phyloP scores from a whole-genome alignment of 805 yeast species.

The Candida rishiriensis region DNA sequence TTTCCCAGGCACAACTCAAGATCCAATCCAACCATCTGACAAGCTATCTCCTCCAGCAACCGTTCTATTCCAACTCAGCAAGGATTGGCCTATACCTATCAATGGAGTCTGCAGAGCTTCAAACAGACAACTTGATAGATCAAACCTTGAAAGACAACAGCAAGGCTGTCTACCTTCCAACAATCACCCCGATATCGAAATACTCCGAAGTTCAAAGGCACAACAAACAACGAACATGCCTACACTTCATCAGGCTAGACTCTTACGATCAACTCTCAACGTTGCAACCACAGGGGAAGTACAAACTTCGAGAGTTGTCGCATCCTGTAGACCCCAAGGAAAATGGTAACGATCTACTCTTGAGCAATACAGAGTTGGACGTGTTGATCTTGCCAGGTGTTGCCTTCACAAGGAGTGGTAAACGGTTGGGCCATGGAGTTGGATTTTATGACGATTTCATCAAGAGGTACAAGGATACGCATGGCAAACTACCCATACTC shows the following conservation, averaged over 20 bases:
- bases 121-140: slow-evolving; percentile 51
- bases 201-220: slow-evolving; percentile 24
- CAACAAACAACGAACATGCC: slow-evolving; percentile 35
- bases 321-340: neutral
- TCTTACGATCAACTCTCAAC: slow-evolving; percentile 36
- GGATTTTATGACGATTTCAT: slow-evolving; percentile 87
- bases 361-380: slow-evolving; percentile 41
- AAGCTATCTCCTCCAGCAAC: slow-evolving; percentile 2
- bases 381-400: slow-evolving; percentile 81
- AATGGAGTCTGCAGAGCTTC: slow-evolving; percentile 69
- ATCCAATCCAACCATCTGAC: slow-evolving; percentile 1
- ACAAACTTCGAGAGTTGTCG: slow-evolving; percentile 49
- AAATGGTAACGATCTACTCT: slow-evolving; percentile 20
- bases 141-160: slow-evolving; percentile 39
- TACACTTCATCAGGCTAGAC: slow-evolving; percentile 54
- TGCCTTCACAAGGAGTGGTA: slow-evolving; percentile 51
- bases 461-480: slow-evolving; percentile 38
- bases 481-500: slow-evolving; percentile 36
- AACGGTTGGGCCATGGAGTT: slow-evolving; percentile 85
- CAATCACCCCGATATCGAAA: slow-evolving; percentile 28
- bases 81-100: slow-evolving; percentile 68
- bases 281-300: slow-evolving; percentile 66
- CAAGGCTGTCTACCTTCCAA: slow-evolving; percentile 57
- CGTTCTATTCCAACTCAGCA: slow-evolving; percentile 39
- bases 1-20: neutral